Evolutionary conservation across 768 basidiomycete species (phyloP), one percentile per base, ranked within the genome.

Genomic region (Suillus brevipes): DNA sequence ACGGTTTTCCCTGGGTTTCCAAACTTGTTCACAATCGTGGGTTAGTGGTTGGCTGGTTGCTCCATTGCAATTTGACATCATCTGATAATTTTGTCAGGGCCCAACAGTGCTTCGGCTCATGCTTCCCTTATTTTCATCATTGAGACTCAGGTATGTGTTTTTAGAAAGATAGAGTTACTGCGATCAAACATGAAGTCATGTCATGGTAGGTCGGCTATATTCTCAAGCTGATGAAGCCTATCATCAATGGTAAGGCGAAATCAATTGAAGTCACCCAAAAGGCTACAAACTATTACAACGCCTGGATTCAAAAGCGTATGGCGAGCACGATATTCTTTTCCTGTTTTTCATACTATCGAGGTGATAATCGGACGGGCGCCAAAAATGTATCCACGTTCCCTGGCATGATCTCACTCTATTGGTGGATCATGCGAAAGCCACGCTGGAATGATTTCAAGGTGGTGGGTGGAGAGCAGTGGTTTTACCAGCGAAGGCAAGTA

Each of bases 81-180:
- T 40, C 34, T 55, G 61, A 59, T 8, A 60, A 25, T 43, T 45
- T 23, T 61, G 34, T 8, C 62, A 85, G 84, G 84, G 0, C 86
- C 87, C 4, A 89, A 89, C 70, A 81, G 81, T 40, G 82, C 81
- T 36, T 79, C 84, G 9, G 87, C 86, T 16, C 87, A 88, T 68
- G 83, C 83, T 10, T 87, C 87, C 31, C 79, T 85, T 42, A 78
- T 88, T 56, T 87, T 84, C 70, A 79, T 78, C 60, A 80, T 84
- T 66, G 87, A 88, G 71, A 77, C 80, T 8, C 85, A 88, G 81
- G 86, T 84, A 52, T 59, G 76, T 36, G 23, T 23, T 64, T 55
- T 63, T 63, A 42, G 34, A 50, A 49, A 12, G 16, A 36, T 42
- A 25, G 34, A 64, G 34, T 47, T 45, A 38, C 42, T 42, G 47